Evolutionary conservation across 1,139 yeast genomes (phyloP).

Genomic region (Pichia sorboxylosa): DNA sequence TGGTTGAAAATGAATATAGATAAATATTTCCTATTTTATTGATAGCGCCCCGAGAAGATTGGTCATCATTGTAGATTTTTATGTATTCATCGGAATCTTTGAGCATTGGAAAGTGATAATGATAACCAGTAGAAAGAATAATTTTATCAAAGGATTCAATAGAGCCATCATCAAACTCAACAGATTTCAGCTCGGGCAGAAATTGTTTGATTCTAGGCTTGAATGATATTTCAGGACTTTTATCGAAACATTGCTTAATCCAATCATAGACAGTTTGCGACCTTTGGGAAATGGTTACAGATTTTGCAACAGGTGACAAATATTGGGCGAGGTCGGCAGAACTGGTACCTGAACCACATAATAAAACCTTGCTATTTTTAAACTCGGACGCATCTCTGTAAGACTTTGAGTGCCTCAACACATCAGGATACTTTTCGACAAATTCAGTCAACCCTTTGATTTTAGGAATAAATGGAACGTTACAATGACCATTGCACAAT

Average conservation of each 20-base stretch:
- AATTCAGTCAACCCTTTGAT: constrained; percentile 32
- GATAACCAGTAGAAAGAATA: constrained; percentile 38
- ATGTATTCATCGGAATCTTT: constrained; percentile 10
- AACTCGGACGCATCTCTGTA: constrained; percentile 29
- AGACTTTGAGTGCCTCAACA: constrained; percentile 23
- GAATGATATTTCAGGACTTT: constrained; percentile 11
- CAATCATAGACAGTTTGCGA: constrained; percentile 12
- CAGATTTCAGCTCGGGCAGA: constrained; percentile 12
- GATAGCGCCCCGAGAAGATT: constrained; percentile 8
- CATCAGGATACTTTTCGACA: constrained; percentile 27
- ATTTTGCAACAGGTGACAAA: constrained; percentile 25
- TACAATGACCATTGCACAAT: constrained; percentile 38
- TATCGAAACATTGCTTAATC: constrained; percentile 12
- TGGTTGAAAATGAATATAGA: constrained; percentile 29
- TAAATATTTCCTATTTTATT: constrained; percentile 25
- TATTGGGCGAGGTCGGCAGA: constrained; percentile 44
- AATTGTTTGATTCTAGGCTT: constrained; percentile 16
- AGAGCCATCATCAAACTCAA: constrained; percentile 29
- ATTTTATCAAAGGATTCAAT: constrained; percentile 27
- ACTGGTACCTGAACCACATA: constrained; percentile 41
- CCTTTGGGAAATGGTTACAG: constrained; percentile 12
- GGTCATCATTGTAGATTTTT: constrained; percentile 7
- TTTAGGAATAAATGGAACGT: constrained; percentile 35
- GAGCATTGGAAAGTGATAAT: constrained; percentile 31
- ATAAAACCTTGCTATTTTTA: constrained; percentile 28